Evolutionary conservation across 495 filamentous ascomycete genomes (phyloP).

Genomic region (Penicillium daleae): DNA sequence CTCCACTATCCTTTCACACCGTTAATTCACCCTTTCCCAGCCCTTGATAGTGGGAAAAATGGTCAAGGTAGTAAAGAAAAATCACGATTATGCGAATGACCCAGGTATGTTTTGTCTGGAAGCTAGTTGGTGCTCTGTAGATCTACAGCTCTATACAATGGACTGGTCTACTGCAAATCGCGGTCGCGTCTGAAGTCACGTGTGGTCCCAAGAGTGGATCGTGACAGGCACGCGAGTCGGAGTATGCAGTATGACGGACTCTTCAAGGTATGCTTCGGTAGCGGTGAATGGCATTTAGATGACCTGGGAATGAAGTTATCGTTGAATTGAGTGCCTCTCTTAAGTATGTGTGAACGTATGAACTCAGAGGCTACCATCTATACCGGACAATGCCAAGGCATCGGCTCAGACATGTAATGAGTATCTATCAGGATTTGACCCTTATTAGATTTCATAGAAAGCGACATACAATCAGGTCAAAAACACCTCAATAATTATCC

Average conservation of each 20-base stretch:
- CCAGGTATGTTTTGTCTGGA: background rate
- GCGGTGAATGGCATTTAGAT: conserved; percentile 2
- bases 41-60: background rate
- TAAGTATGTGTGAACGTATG: background rate
- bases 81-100: conserved; percentile 8
- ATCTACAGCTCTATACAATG: conserved; percentile 5
- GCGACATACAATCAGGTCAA: background rate
- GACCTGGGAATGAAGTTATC: background rate
- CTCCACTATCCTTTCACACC: conserved; percentile 38
- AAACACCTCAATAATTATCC: background rate
- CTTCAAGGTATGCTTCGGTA: conserved; percentile 6
- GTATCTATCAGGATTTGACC: background rate
- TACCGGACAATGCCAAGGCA: background rate
- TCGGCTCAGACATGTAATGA: background rate
- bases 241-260: conserved; percentile 24
- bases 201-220: conserved; percentile 18
- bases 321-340: background rate
- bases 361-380: background rate
- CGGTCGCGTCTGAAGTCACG: conserved; percentile 38
- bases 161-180: conserved; percentile 21
- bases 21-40: conserved; percentile 14
- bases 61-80: background rate
- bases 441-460: background rate
- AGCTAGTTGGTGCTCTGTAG: background rate
- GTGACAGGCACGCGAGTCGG: conserved; percentile 30